Evolutionary conservation across 2,329 filamentous ascomycete species (phyloP).

Genomic region (Epichloe sylvatica): DNA sequence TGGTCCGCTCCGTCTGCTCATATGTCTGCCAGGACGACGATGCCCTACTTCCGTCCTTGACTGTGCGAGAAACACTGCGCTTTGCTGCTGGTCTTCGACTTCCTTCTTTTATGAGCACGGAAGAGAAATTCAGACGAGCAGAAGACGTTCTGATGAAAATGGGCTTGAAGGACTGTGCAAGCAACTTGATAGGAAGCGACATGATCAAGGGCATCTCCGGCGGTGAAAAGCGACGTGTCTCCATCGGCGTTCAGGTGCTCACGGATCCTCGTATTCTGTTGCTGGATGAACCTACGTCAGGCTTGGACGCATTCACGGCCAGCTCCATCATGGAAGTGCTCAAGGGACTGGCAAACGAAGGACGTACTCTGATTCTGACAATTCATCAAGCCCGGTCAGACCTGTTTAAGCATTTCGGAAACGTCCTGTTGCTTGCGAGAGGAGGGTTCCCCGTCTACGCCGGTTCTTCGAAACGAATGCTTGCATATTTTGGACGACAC

Average conservation of each 20-base stretch:
- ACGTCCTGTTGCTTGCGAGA: constrained; percentile 54
- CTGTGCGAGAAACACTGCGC: constrained; percentile 58
- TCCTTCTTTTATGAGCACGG: constrained; percentile 53
- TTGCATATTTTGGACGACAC: constrained; percentile 45
- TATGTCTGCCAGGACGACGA: constrained; percentile 72
- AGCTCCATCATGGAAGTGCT: constrained; percentile 64
- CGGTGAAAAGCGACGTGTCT: constrained; percentile 64
- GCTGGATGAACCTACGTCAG: constrained; percentile 64
- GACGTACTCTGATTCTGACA: constrained; percentile 60
- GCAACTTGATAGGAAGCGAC: constrained; percentile 59
- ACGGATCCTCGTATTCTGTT: constrained; percentile 61
- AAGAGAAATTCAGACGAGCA: constrained; percentile 52
- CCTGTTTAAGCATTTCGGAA: constrained; percentile 57
- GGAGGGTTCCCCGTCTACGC: constrained; percentile 57
- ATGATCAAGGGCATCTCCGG: constrained; percentile 66
- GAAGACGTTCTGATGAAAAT: constrained; percentile 62
- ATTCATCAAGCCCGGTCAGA: constrained; percentile 68
- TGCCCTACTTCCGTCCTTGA: constrained; percentile 57
- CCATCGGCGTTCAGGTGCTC: constrained; percentile 64
- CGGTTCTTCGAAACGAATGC: constrained; percentile 48
- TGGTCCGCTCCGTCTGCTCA: constrained; percentile 58
- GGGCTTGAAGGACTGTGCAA: constrained; percentile 64
- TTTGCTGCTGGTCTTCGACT: constrained; percentile 60
- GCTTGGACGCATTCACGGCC: constrained; percentile 65
- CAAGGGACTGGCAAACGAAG: constrained; percentile 55